Evolutionary conservation across 2,329 filamentous ascomycete species (phyloP).

Genomic region (Botrytis sinoallii): DNA sequence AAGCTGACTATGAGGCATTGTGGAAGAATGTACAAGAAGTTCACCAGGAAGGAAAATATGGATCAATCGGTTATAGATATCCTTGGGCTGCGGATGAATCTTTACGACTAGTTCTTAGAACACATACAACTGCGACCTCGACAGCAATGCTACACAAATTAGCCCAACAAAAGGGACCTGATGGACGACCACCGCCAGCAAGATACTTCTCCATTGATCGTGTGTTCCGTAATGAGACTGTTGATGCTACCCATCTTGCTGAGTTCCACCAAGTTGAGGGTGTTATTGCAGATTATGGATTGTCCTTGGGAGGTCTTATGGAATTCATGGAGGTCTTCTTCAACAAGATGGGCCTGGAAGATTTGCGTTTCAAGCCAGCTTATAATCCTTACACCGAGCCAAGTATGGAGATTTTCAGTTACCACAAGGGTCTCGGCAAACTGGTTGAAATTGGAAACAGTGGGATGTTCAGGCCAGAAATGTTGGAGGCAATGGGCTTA

Average conservation of each 20-base stretch:
- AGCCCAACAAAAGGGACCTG: conserved; percentile 74
- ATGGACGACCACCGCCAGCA: conserved; percentile 63
- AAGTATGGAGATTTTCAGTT: conserved; percentile 97
- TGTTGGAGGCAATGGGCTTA: conserved; percentile 92
- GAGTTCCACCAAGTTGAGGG: conserved; percentile 99
- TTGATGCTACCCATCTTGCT: conserved; percentile 93
- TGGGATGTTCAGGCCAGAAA: conserved; percentile 98
- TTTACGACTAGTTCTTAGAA: conserved; percentile 82
- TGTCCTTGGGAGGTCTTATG: conserved; percentile 90
- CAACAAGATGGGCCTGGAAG: conserved; percentile 84
- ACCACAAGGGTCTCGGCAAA: conserved; percentile 83
- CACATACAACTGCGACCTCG: conserved; percentile 91
- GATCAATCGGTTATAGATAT: conserved; percentile 94
- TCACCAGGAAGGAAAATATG: conserved; percentile 87
- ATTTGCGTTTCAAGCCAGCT: conserved; percentile 92
- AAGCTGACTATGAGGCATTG: conserved; percentile 75
- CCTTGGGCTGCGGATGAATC: conserved; percentile 89
- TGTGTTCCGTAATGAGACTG: conserved; percentile 96
- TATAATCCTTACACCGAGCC: conserved; percentile 96
- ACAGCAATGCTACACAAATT: conserved; percentile 89
- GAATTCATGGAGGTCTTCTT: conserved; percentile 97
- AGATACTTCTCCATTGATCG: conserved; percentile 98
- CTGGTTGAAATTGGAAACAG: conserved; percentile 97
- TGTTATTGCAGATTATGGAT: conserved; percentile 93
- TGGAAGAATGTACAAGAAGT: conserved; percentile 84